Evolutionary conservation across 2,329 filamentous ascomycete species (phyloP), one percentile per base, ranked within the genome.

Genomic region (Apiospora hydei): DNA sequence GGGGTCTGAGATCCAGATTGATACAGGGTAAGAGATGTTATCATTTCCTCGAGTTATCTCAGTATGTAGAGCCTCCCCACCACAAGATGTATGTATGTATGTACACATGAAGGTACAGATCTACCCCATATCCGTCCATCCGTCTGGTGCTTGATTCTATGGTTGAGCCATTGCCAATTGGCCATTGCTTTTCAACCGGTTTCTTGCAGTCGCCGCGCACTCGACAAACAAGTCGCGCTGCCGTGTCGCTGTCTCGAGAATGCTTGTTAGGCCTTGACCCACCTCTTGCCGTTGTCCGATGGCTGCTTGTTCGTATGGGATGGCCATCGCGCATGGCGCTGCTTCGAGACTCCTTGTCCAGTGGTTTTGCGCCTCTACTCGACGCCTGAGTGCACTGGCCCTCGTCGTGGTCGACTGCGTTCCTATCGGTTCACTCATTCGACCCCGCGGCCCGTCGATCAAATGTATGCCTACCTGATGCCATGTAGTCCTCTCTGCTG

Each of bases 291-390:
- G 18, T 24, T 34, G 34, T 64, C 57, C 34, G 57, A 64, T 64
- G 41, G 57, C 57, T 64, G 57, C 30, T 64, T 18, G 18, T 64
- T 41, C 34, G 34, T 64, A 64, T 61, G 53, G 53, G 53, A 61
- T 38, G 53, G 38, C 53, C 26, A 61, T 30, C 4, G 30, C 57
- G 30, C 30, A 64, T n/a, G 72, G 75, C 75, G 75, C 72, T 73
- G 75, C 75, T 76, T 77, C 71, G 70, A 71, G 49, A 66, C 66
- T 74, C 75, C 74, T 77, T 61, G 69, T 73, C 77, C 77, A 78
- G 71, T 78, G 73, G 72, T 74, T 76, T 76, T 74, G 75, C 76
- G 76, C 77, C 75, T 76, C 75, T 74, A 71, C 67, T 73, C 76
- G 73, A 79, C 79, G 78, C 78, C 78, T 79, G 76, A 73, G 72